Evolutionary conservation across 306 rosid genomes (phyloP).

Genomic region (Cucurbita ficifolia): DNA sequence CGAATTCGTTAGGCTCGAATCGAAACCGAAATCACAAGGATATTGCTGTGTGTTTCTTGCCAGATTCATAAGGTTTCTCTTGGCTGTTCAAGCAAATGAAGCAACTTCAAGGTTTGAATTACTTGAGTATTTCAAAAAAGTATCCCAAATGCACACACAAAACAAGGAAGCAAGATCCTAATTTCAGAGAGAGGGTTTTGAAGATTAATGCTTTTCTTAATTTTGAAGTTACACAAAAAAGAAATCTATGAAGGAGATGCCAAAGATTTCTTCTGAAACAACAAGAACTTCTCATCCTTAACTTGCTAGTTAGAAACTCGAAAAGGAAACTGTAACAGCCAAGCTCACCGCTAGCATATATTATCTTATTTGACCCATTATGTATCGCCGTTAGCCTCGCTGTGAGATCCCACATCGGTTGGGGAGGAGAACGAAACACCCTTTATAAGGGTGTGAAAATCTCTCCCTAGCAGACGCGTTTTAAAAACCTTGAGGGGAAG

Average conservation of each 20-base stretch:
- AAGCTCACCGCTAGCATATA: too few species aligned
- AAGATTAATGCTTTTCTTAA: conserved; percentile 47
- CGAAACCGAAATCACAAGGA: conserved; percentile 34
- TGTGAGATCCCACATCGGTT: too few species aligned
- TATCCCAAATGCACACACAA: neutral
- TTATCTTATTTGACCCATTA: too few species aligned
- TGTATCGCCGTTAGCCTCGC: too few species aligned
- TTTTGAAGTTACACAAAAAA: conserved; percentile 32
- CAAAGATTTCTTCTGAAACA: conserved; percentile 11
- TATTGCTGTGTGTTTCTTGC: conserved; percentile 24
- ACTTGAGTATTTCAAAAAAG: conserved; percentile 2
- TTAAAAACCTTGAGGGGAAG: too few species aligned
- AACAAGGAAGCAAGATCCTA: neutral
- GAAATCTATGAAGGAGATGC: conserved; percentile 25
- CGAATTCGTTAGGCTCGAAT: conserved; percentile 41
- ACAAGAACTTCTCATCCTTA: neutral
- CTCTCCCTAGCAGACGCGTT: too few species aligned
- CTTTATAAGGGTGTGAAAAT: too few species aligned
- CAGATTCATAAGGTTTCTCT: conserved; percentile 45
- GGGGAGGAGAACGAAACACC: too few species aligned
- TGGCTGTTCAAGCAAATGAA: conserved; percentile 13
- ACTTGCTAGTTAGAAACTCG: neutral
- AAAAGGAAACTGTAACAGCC: neutral
- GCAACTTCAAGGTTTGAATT: conserved; percentile 6
- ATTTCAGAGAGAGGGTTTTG: neutral